Evolutionary conservation across 371 early-diverging fungal genomes (phyloP).

Genomic region (Apophysomyces ossiformis): DNA sequence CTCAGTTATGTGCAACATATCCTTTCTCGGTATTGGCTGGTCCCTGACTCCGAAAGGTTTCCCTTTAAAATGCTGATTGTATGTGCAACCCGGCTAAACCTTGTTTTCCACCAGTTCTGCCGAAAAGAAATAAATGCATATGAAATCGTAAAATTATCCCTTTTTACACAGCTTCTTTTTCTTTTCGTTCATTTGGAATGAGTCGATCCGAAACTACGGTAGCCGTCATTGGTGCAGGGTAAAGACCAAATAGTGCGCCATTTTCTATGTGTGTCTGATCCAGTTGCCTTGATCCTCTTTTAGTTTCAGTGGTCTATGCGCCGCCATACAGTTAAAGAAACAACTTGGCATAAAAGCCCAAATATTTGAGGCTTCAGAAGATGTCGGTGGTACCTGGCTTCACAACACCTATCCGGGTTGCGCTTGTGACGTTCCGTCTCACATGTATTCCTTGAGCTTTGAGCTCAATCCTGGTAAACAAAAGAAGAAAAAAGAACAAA

Average conservation of each 20-base stretch:
- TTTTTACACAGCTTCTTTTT: background rate
- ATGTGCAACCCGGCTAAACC: too few species aligned
- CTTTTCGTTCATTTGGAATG: conserved; percentile 2
- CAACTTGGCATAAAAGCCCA: conserved; percentile 48
- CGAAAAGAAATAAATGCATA: background rate
- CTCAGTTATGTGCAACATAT: background rate
- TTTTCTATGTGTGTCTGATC: background rate
- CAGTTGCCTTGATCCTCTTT: background rate
- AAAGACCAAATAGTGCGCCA: background rate
- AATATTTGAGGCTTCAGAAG: conserved; percentile 59
- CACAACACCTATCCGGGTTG: conserved; percentile 66
- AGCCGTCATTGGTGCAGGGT: conserved; percentile 36
- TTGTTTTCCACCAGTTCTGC: background rate
- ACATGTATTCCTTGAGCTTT: conserved; percentile 58
- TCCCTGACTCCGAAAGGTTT: too few species aligned
- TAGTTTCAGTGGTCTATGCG: conserved; percentile 66
- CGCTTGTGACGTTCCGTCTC: conserved; percentile 63
- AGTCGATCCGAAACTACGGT: conserved; percentile 7
- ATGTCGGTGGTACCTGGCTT: conserved; percentile 69
- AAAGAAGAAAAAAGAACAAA: background rate
- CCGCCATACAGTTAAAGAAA: conserved; percentile 60
- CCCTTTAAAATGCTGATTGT: too few species aligned
- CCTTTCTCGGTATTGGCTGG: too few species aligned
- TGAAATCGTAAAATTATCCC: background rate
- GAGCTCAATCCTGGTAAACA: conserved; percentile 47